phyloP scores from a whole-genome alignment of 1,139 yeast species.

The Geotrichum australiense region DNA sequence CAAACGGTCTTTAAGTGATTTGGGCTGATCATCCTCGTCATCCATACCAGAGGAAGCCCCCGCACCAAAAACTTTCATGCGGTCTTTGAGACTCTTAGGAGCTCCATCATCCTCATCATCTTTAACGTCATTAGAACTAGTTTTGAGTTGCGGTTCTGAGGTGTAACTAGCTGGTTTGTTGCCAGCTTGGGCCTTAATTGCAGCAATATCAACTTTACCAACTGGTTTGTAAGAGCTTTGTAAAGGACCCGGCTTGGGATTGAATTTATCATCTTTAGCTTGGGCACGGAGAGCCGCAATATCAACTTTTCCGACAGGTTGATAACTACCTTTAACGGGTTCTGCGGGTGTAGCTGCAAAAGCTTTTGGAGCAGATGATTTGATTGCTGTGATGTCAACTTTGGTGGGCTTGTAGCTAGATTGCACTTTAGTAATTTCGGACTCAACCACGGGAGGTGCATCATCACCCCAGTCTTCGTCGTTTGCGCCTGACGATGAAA shows the following conservation, averaged over 20 bases:
- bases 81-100: conserved; percentile 42
- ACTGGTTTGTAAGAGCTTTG: conserved; percentile 46
- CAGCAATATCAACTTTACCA: conserved; percentile 51
- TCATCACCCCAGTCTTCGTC: conserved; percentile 58
- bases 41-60: conserved; percentile 11
- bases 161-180: conserved; percentile 17
- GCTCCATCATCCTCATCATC: conserved; percentile 28
- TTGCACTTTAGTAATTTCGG: conserved; percentile 46
- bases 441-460: conserved; percentile 34
- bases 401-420: conserved; percentile 66
- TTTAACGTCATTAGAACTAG: conserved; percentile 13
- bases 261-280: conserved; percentile 31
- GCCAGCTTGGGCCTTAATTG: conserved; percentile 39
- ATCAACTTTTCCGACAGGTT: conserved; percentile 54
- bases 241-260: conserved; percentile 27
- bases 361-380: conserved; percentile 30
- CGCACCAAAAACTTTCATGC: conserved; percentile 31
- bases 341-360: conserved; percentile 24
- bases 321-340: conserved; percentile 43
- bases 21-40: conserved; percentile 16
- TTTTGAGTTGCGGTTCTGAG: conserved; percentile 4
- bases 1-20: conserved; percentile 26
- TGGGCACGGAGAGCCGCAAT: conserved; percentile 41
- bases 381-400: conserved; percentile 41
- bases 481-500: conserved; percentile 32